A percentile compares a stretch with the other conserved stretches of the same genome.
Evolutionary conservation across 306 rosid species (phyloP).

Genomic region (Vigna trinervia): DNA sequence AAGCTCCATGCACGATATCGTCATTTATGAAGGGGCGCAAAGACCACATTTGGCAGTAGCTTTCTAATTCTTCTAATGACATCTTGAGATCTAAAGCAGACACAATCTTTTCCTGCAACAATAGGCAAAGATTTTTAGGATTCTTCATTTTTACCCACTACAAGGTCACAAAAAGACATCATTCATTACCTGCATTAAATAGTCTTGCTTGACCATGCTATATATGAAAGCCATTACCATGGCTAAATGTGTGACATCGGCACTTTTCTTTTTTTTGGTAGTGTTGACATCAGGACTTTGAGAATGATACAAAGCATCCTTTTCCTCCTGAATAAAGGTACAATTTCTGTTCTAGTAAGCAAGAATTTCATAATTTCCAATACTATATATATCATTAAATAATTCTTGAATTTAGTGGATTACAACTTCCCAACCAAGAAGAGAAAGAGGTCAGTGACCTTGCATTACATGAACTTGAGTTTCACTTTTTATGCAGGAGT

Average conservation of each 20-base stretch:
- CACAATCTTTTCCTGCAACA: constrained; percentile 71
- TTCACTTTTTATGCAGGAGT: too few species aligned
- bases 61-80: constrained; percentile 68
- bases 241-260: constrained; percentile 54
- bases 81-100: constrained; percentile 62
- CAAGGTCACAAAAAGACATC: background rate
- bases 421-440: constrained; percentile 12
- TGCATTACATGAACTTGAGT: too few species aligned
- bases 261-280: constrained; percentile 33
- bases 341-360: background rate
- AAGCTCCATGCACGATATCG: constrained; percentile 61
- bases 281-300: constrained; percentile 44
- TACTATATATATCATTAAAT: constrained; percentile 21
- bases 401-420: constrained; percentile 37
- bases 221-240: constrained; percentile 63
- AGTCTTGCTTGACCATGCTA: constrained; percentile 74
- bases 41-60: constrained; percentile 85
- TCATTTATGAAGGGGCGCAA: constrained; percentile 60
- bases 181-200: constrained; percentile 72
- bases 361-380: constrained; percentile 9
- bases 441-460: background rate
- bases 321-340: constrained; percentile 54
- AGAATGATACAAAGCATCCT: constrained; percentile 38
- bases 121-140: constrained; percentile 8
- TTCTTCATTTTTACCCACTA: constrained; percentile 21